Percentiles rank a stretch among this genome's conserved stretches.
Evolutionary conservation across 257 asterid species (phyloP).

Genomic region (Solanum chmielewskii): DNA sequence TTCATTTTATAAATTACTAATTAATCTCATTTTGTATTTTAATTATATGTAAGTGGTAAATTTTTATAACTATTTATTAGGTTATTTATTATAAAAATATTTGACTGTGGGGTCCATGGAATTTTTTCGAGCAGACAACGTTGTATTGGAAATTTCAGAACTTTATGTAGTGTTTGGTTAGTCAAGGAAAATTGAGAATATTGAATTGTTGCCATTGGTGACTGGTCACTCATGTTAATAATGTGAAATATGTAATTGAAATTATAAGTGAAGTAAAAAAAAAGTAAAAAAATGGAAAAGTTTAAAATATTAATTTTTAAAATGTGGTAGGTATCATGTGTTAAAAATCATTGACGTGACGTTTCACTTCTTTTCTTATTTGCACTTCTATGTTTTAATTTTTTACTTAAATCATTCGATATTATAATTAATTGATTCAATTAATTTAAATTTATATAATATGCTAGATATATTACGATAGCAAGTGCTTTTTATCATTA

Average conservation of each 20-base stretch:
- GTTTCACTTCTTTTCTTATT: no score
- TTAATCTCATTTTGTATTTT: not conserved
- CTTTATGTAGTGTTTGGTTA: not conserved
- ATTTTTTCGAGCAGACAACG: not conserved
- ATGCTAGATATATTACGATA: not conserved
- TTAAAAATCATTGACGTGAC: not conserved
- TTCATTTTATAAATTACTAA: not conserved
- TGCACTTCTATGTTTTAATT: not conserved
- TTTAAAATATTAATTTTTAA: not conserved
- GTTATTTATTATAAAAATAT: not conserved
- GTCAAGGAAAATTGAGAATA: not conserved
- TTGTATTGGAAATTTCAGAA: not conserved
- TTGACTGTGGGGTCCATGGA: not conserved
- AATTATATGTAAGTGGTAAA: not conserved
- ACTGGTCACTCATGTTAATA: constrained; percentile 24
- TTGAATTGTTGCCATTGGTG: not conserved
- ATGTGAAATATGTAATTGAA: constrained; percentile 22
- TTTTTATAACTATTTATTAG: not conserved
- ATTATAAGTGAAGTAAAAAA: not conserved
- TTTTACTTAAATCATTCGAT: not conserved
- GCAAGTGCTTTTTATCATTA: not conserved
- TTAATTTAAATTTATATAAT: not conserved
- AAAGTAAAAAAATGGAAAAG: not conserved
- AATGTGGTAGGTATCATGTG: not conserved
- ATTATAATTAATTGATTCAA: not conserved